These are phyloP conservation scores for Pseudocercospora fijiensis DNA, from an alignment of 2,329 filamentous ascomycete species.

Conservation along the genomic window DNA sequence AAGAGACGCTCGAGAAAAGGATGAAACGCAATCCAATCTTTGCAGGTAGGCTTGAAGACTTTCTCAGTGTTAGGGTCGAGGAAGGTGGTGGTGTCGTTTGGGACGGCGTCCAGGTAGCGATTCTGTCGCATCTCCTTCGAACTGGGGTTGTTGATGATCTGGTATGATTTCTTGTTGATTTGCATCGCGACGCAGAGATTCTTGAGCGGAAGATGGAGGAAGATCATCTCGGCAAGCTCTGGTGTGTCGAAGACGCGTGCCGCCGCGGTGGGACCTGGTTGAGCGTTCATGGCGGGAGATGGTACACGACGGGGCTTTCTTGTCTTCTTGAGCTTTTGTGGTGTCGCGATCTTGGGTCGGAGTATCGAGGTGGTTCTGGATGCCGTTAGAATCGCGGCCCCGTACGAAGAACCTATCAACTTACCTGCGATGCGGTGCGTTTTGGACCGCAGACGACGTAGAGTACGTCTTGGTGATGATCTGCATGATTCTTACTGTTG, in stretches of 20 bases:
- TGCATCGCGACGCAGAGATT: not conserved
- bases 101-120: not conserved
- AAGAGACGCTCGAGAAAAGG: not conserved
- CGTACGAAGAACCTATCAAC: not conserved
- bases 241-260: conserved; percentile 1
- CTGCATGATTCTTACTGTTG: not conserved
- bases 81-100: not conserved
- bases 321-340: not conserved
- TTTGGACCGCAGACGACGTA: not conserved
- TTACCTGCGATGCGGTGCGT: not conserved
- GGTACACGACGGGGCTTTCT: not conserved
- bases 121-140: not conserved
- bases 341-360: not conserved
- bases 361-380: not conserved
- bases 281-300: not conserved
- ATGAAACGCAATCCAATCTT: not conserved
- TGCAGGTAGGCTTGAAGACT: not conserved
- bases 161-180: not conserved
- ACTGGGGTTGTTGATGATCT: not conserved
- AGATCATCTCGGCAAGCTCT: conserved; percentile 5
- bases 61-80: not conserved
- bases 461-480: not conserved
- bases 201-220: not conserved
- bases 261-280: not conserved
- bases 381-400: not conserved